Evolutionary conservation across 345 rosid species (phyloP).

Genomic region (Hypericum androsaemum): DNA sequence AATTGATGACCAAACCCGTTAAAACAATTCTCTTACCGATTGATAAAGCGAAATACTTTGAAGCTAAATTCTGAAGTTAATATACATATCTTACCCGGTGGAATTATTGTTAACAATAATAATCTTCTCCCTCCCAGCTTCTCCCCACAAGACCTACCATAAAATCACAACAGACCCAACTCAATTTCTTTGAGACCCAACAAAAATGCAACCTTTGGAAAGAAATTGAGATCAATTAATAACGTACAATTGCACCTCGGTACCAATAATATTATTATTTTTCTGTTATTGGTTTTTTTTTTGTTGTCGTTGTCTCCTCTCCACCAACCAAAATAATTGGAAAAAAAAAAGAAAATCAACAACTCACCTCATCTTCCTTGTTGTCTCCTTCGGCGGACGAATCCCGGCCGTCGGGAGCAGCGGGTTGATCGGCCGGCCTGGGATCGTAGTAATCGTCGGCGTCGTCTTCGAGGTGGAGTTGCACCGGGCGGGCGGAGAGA

Average conservation of each 20-base stretch:
- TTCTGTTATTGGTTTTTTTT: too few relatives aligned
- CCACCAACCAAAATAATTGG: too few relatives aligned
- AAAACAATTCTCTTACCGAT: too few relatives aligned
- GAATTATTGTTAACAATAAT: constrained; percentile 17
- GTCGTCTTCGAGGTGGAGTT: constrained; percentile 21
- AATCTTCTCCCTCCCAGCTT: constrained; percentile 15
- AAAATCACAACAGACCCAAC: constrained; percentile 19
- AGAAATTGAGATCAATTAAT: not conserved
- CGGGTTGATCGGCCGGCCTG: constrained; percentile 26
- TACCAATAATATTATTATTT: too few relatives aligned
- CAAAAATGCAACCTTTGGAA: not conserved
- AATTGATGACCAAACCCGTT: too few relatives aligned
- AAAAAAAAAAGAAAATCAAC: too few relatives aligned
- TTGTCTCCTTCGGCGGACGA: too few relatives aligned
- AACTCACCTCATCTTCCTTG: too few relatives aligned
- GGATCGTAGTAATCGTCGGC: constrained; percentile 4
- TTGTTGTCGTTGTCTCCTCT: too few relatives aligned
- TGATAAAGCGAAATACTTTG: too few relatives aligned
- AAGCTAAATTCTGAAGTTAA: too few relatives aligned
- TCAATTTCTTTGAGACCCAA: constrained; percentile 28
- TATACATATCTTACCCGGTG: constrained; percentile 42
- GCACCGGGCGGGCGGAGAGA: constrained; percentile 47
- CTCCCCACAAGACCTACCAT: constrained; percentile 20
- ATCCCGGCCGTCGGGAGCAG: constrained; percentile 12
- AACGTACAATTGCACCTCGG: too few relatives aligned